phyloP scores from a whole-genome alignment of 2,329 filamentous ascomycete genomes.

The Tolypocladium sp. region DNA sequence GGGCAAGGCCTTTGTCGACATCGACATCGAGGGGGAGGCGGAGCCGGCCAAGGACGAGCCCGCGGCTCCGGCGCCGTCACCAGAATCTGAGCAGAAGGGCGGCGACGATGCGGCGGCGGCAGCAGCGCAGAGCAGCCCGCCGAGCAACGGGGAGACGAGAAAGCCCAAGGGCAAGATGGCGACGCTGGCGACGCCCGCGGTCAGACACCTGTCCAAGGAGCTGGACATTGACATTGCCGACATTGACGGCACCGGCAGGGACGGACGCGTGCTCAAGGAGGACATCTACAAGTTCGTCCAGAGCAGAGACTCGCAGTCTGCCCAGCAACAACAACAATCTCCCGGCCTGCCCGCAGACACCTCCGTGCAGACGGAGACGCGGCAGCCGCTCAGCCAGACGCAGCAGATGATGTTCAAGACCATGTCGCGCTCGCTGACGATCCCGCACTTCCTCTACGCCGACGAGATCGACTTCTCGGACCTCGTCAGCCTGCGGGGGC shows the following conservation, averaged over 20 bases:
- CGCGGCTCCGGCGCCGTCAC: slow-evolving; percentile 9
- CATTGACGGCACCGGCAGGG: slow-evolving; percentile 76
- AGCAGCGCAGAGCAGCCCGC: not conserved
- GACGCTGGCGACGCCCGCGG: slow-evolving; percentile 80
- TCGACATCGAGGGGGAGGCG: slow-evolving; percentile 67
- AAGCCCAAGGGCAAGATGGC: slow-evolving; percentile 54
- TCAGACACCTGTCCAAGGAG: slow-evolving; percentile 79
- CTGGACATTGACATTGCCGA: slow-evolving; percentile 68
- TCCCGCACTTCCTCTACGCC: slow-evolving; percentile 93
- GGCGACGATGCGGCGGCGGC: not conserved
- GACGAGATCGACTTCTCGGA: slow-evolving; percentile 78
- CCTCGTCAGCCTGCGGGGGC: slow-evolving; percentile 62
- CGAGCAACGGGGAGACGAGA: not conserved
- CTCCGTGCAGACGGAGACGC: slow-evolving; percentile 56
- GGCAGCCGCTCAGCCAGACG: slow-evolving; percentile 61
- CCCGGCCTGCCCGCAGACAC: slow-evolving; percentile 5
- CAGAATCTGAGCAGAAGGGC: not conserved
- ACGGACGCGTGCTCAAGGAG: slow-evolving; percentile 86
- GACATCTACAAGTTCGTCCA: slow-evolving; percentile 71
- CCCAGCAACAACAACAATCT: not conserved
- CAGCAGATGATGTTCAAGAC: slow-evolving; percentile 95
- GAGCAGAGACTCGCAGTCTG: slow-evolving; percentile 27
- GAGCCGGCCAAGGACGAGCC: slow-evolving; percentile 24
- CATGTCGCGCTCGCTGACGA: slow-evolving; percentile 86
- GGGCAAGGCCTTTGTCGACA: slow-evolving; percentile 88